These are phyloP conservation scores for Scortechinia acanthostroma DNA, from an alignment of 2,329 filamentous ascomycete genomes.

Conservation along the genomic window DNA sequence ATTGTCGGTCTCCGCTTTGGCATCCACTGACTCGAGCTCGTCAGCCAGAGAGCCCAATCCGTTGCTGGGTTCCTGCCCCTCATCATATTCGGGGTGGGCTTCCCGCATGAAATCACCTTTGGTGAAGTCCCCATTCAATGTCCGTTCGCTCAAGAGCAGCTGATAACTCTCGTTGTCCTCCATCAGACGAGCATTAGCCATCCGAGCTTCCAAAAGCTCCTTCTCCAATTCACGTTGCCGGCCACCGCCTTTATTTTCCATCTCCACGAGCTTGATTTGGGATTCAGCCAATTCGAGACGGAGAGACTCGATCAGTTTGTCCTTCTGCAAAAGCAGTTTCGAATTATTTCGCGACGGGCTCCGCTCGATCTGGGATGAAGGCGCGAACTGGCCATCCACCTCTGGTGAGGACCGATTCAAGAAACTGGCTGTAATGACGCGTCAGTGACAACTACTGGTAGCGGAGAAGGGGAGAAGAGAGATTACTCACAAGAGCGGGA, in stretches of 20 bases:
- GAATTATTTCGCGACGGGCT: constrained; percentile 87
- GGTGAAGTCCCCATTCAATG: constrained; percentile 84
- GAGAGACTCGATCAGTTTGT: constrained; percentile 88
- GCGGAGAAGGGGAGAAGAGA: background rate
- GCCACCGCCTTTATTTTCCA: constrained; percentile 86
- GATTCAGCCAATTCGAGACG: constrained; percentile 87
- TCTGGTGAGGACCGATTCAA: constrained; percentile 59
- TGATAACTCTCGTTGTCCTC: constrained; percentile 99
- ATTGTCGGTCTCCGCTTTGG: constrained; percentile 50
- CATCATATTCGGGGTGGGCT: background rate
- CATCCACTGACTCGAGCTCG: constrained; percentile 68
- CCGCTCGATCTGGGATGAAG: constrained; percentile 74
- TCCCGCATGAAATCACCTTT: constrained; percentile 69
- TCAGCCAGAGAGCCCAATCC: constrained; percentile 71
- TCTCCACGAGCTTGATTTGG: constrained; percentile 89
- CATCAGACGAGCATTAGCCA: constrained; percentile 92
- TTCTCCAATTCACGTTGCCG: constrained; percentile 84
- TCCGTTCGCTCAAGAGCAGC: constrained; percentile 86
- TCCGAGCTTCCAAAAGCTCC: constrained; percentile 80
- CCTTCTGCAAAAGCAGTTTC: constrained; percentile 79
- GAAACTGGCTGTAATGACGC: background rate
- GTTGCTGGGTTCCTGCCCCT: constrained; percentile 28
- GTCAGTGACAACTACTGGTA: background rate
- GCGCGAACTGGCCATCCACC: constrained; percentile 76
- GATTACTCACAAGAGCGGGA: constrained; percentile 30